These are phyloP conservation scores for Diaporthe longicolla DNA, from an alignment of 2,329 filamentous ascomycete genomes.

Conservation along the genomic window DNA sequence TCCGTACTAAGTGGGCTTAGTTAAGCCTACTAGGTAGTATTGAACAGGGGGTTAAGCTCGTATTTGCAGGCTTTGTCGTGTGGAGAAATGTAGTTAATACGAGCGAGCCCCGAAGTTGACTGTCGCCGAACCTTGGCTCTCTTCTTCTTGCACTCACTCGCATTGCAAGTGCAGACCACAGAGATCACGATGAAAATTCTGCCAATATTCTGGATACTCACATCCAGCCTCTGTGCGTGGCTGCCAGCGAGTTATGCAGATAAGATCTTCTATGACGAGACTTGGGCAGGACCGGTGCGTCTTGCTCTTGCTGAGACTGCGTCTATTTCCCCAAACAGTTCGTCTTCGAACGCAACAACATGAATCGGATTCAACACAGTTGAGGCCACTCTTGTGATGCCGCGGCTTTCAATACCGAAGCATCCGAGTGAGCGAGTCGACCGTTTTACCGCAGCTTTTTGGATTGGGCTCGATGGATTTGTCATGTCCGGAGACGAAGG, in stretches of 20 bases:
- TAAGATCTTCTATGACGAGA: slow-evolving; percentile 28
- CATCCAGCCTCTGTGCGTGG: not conserved
- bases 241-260: not conserved
- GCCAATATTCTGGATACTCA: not conserved
- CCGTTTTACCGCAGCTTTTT: slow-evolving; percentile 24
- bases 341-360: not conserved
- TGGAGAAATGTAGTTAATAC: not conserved
- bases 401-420: slow-evolving; percentile 6
- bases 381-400: slow-evolving; percentile 30
- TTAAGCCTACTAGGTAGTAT: not conserved
- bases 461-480: slow-evolving; percentile 34
- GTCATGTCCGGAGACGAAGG: slow-evolving; percentile 5
- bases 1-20: not conserved
- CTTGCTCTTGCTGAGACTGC: not conserved
- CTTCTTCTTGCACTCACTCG: not conserved
- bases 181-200: not conserved
- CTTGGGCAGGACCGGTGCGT: slow-evolving; percentile 20
- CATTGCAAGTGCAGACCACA: too few relatives aligned
- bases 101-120: too few relatives aligned
- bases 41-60: not conserved
- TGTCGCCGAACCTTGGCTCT: not conserved
- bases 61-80: not conserved
- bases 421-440: slow-evolving; percentile 7
- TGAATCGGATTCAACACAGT: slow-evolving; percentile 11
- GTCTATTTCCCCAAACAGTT: not conserved